Evolutionary conservation across 768 basidiomycete genomes (phyloP).

Genomic region (Lepiota brunneoincarnata): DNA sequence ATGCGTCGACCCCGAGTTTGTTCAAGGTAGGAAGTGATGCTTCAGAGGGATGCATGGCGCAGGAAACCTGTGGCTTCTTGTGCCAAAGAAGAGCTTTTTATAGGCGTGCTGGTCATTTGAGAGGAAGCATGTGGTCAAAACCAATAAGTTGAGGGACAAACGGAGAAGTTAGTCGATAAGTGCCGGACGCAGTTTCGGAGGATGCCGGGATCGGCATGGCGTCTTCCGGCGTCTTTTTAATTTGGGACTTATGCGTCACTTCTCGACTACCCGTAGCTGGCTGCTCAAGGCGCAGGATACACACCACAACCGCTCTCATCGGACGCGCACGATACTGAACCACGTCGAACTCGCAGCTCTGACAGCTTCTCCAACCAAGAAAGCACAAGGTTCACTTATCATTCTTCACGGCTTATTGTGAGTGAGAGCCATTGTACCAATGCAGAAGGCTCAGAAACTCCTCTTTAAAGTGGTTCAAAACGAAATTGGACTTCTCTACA

Average conservation of each 20-base stretch:
- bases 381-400: conserved; percentile 38
- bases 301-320: background rate
- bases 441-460: background rate
- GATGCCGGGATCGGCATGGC: no score
- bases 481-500: conserved; percentile 86
- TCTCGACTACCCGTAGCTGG: background rate
- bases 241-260: no score
- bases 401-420: conserved; percentile 67
- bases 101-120: background rate
- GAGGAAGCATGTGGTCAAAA: background rate
- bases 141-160: background rate
- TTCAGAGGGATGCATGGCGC: conserved; percentile 19
- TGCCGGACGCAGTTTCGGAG: no score
- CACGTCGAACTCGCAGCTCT: conserved; percentile 2
- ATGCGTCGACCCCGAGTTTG: conserved; percentile 24
- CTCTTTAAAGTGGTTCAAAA: conserved; percentile 66
- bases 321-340: background rate
- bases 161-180: no score
- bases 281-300: background rate
- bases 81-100: background rate
- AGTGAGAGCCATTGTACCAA: conserved; percentile 19
- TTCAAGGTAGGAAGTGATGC: conserved; percentile 25
- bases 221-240: background rate
- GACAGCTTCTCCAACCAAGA: background rate
- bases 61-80: background rate